A percentile compares a stretch with the other conserved stretches of the same genome.
These are phyloP conservation scores for Paratrimastix pyriformis DNA, from an alignment of 78 protist species.

Conservation along the genomic window DNA sequence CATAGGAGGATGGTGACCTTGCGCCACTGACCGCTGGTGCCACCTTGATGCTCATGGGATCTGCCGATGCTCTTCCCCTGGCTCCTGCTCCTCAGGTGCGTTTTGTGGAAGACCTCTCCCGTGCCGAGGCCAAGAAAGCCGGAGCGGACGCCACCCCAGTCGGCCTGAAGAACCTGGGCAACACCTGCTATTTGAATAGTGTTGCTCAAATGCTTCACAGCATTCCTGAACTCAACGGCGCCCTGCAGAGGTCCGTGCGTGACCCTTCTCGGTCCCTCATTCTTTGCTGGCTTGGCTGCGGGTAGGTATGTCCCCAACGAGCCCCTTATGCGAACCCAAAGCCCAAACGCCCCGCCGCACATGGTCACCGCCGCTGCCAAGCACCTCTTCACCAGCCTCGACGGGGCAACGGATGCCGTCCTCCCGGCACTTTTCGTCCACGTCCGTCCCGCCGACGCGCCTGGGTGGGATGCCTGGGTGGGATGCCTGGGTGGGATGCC, in stretches of 20 bases:
- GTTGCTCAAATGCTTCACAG: slow-evolving; percentile 14
- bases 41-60: not conserved
- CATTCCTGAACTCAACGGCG: slow-evolving; percentile 21
- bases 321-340: no score
- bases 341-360: no score
- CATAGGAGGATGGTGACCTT: slow-evolving; percentile 26
- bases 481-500: no score
- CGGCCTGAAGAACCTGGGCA: slow-evolving; percentile 41
- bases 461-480: no score
- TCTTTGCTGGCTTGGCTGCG: no score
- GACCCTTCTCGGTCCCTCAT: no score
- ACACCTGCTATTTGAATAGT: slow-evolving; percentile 34
- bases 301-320: no score
- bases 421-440: slow-evolving; percentile 4
- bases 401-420: not conserved
- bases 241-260: slow-evolving; percentile 17
- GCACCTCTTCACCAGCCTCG: no score
- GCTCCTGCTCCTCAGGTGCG: not conserved
- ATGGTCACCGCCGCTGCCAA: no score
- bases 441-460: no score
- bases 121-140: not conserved
- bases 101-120: slow-evolving; percentile 26
- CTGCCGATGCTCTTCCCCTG: not conserved
- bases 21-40: not conserved
- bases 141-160: slow-evolving; percentile 12